These are phyloP conservation scores for Coniochaeta sp. DNA, from an alignment of 2,329 filamentous ascomycete genomes.

Conservation along the genomic window DNA sequence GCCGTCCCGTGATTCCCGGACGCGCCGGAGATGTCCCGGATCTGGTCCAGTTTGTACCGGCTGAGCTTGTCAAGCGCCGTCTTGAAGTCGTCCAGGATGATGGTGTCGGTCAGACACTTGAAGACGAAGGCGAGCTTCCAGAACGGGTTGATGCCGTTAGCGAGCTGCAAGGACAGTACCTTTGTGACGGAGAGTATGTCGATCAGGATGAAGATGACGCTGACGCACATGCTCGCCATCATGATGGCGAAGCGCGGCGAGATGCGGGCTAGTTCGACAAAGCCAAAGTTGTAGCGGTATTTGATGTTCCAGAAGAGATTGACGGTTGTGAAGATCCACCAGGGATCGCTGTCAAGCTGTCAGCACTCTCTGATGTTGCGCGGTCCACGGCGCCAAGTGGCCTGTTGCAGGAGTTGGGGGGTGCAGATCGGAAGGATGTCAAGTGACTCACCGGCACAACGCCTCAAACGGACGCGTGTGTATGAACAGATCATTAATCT, in stretches of 20 bases:
- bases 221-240: constrained; percentile 51
- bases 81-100: constrained; percentile 63
- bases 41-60: constrained; percentile 4
- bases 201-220: constrained; percentile 51
- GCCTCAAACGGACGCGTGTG: constrained; percentile 52
- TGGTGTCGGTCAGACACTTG: constrained; percentile 60
- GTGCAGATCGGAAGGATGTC: neutral
- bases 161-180: constrained; percentile 33
- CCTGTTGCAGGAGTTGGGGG: too few relatives aligned
- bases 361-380: constrained; percentile 5
- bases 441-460: constrained; percentile 39
- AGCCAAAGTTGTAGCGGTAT: constrained; percentile 49
- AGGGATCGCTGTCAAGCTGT: constrained; percentile 42
- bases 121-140: constrained; percentile 57
- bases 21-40: neutral
- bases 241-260: constrained; percentile 59
- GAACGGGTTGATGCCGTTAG: constrained; percentile 52
- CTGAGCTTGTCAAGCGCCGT: constrained; percentile 36
- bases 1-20: neutral
- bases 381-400: neutral
- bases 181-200: constrained; percentile 53
- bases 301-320: constrained; percentile 58
- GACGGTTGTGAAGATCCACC: constrained; percentile 58
- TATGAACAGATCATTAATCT: constrained; percentile 42
- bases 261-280: constrained; percentile 48